phyloP scores from a whole-genome alignment of 768 basidiomycete species.

The Baorangia bicolor region DNA sequence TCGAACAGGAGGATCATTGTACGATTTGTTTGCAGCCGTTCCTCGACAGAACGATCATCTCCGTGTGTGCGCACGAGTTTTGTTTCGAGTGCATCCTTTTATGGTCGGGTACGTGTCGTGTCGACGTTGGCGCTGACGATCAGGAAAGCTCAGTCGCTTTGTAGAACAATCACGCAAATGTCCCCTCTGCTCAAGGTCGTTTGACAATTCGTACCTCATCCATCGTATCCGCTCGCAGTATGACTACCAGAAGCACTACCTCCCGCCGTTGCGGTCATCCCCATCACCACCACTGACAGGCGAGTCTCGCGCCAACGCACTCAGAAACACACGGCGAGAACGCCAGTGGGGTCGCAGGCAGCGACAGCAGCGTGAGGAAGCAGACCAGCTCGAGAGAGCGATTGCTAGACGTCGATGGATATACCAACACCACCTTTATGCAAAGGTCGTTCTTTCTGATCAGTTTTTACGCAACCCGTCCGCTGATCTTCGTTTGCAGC shows the following conservation, averaged over 20 bases:
- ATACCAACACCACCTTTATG: conserved; percentile 76
- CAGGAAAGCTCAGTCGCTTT: neutral
- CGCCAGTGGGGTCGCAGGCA: conserved; percentile 58
- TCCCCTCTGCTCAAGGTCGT: conserved; percentile 67
- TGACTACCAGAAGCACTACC: conserved; percentile 80
- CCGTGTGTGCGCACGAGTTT: conserved; percentile 87
- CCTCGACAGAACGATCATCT: conserved; percentile 76
- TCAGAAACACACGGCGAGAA: conserved; percentile 36
- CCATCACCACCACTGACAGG: conserved; percentile 37
- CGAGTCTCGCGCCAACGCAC: conserved; percentile 28
- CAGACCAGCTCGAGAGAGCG: conserved; percentile 73
- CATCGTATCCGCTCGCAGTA: conserved; percentile 75
- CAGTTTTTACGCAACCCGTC: neutral
- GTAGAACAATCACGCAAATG: conserved; percentile 77
- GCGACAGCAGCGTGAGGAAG: conserved; percentile 51
- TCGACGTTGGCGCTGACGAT: neutral
- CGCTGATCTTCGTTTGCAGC: conserved; percentile 46
- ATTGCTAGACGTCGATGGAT: conserved; percentile 75
- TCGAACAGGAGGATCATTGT: conserved; percentile 50
- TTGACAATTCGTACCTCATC: conserved; percentile 70
- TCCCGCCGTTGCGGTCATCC: conserved; percentile 61
- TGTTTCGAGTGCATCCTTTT: conserved; percentile 89
- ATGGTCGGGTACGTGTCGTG: conserved; percentile 73
- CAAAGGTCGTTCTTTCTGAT: conserved; percentile 60
- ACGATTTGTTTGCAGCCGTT: conserved; percentile 83